These are phyloP conservation scores for Eutrema yunnanense DNA, from an alignment of 345 rosid species.

Conservation along the genomic window DNA sequence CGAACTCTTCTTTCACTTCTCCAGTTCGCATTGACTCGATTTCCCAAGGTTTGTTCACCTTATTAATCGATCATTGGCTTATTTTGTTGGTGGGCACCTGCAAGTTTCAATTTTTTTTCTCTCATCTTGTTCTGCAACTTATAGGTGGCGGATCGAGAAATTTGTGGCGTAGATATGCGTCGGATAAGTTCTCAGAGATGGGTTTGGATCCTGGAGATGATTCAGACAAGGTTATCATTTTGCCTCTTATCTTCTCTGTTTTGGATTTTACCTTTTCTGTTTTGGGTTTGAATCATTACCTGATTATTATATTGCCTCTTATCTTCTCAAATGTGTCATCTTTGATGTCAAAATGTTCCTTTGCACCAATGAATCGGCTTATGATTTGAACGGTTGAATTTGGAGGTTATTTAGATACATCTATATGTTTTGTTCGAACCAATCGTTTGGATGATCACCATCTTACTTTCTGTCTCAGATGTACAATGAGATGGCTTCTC, in stretches of 20 bases:
- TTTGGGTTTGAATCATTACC: neutral
- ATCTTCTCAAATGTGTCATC: neutral
- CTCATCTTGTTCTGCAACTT: neutral
- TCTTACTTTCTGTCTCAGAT: constrained; percentile 19
- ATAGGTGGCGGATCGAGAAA: constrained; percentile 32
- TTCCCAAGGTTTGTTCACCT: constrained; percentile 33
- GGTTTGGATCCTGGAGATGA: constrained; percentile 26
- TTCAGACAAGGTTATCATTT: constrained; percentile 32
- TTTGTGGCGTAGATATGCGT: constrained; percentile 33
- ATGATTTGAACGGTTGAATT: neutral
- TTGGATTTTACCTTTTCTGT: neutral
- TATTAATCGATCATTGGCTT: neutral
- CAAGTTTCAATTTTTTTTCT: neutral
- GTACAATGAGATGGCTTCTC: constrained; percentile 30
- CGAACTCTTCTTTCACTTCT: constrained; percentile 6
- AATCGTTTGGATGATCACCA: neutral
- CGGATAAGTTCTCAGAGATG: constrained; percentile 40
- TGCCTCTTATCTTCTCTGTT: neutral
- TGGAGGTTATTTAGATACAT: neutral
- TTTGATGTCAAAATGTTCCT: neutral
- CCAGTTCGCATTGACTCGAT: constrained; percentile 16
- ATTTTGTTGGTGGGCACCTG: neutral
- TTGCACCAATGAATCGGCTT: neutral
- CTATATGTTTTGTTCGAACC: neutral
- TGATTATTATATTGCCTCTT: neutral